Evolutionary conservation across 768 basidiomycete genomes (phyloP).

Genomic region (Suillus variegatus): DNA sequence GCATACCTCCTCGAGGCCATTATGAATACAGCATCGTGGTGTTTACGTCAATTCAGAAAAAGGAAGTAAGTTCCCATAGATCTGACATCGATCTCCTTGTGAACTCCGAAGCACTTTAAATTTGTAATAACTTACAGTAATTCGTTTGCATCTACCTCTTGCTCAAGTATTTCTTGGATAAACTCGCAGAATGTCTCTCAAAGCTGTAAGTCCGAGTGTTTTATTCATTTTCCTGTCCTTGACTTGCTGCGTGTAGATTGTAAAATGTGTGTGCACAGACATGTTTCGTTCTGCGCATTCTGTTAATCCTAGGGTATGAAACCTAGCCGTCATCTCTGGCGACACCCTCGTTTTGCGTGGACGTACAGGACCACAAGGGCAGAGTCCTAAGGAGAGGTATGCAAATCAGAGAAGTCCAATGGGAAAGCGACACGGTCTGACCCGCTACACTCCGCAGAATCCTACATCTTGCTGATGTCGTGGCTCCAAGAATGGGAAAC

Average conservation of each 20-base stretch:
- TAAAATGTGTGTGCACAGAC: conserved; percentile 51
- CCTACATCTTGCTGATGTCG: conserved; percentile 85
- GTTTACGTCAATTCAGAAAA: conserved; percentile 4
- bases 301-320: conserved; percentile 26
- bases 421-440: conserved; percentile 15
- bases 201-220: conserved; percentile 58
- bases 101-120: not conserved
- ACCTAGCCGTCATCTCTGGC: conserved; percentile 82
- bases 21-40: not conserved
- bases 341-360: conserved; percentile 87
- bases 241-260: conserved; percentile 40
- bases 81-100: conserved; percentile 4
- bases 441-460: conserved; percentile 50
- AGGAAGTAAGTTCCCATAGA: conserved; percentile 11
- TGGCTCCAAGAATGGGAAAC: conserved; percentile 83
- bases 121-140: conserved; percentile 3
- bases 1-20: not conserved
- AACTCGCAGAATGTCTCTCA: conserved; percentile 60
- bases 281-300: conserved; percentile 6
- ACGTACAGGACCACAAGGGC: conserved; percentile 76
- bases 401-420: conserved; percentile 15
- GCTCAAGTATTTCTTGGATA: conserved; percentile 5
- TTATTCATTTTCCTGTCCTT: not conserved
- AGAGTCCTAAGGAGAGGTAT: conserved; percentile 88
- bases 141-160: conserved; percentile 10